Base-by-base conservation (phyloP, 768 basidiomycete species). In the Lentinula aciculospora region DNA sequence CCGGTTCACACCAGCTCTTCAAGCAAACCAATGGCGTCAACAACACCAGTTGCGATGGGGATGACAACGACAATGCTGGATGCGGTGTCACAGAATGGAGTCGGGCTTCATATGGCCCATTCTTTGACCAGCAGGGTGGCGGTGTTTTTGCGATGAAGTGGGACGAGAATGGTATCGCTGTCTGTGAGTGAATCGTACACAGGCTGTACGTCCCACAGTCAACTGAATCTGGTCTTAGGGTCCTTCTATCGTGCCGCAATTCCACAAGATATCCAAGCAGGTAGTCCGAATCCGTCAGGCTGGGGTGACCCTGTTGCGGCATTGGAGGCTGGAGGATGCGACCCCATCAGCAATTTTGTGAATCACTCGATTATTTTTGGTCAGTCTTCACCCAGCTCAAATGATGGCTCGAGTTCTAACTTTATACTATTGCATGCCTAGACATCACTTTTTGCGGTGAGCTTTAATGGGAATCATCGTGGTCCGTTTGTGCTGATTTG, bases 61-160 rank as follows among this genome's bases (percentile, higher is more conserved):
- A 69, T 31, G 66, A 77, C 28, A 75, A 81, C 60, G 67, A 70
- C 27, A 89, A 90, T 66, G 77, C 84, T 44, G 92, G 93, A 6
- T 94, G 93, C 62, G 85, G 86, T 36, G 75, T 93, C 61, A 81
- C 78, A 0, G 91, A 94, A 66, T 84, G 83, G 83, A 93, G 90
- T 29, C 77, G 79, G 21, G 85, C 88, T 2, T 94, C 92, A 0
- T 94, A 90, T 69, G 93, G 93, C 0, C 84, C 87, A 36, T 81
- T 80, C 53, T 94, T 94, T 66, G 92, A 94, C 60, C 77, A 79
- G 0, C 83, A 82, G 65, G 82, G 87, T 9, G 93, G 93, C 4
- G 93, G 93, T 3, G 84, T 92, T 2, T 94, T 91, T 67, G 91
- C 84, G 1, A 92, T 92, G 89, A 87, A 88, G 63, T 94, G 93